Evolutionary conservation across 2,329 filamentous ascomycete genomes (phyloP).

Genomic region (Fusarium beomiforme): DNA sequence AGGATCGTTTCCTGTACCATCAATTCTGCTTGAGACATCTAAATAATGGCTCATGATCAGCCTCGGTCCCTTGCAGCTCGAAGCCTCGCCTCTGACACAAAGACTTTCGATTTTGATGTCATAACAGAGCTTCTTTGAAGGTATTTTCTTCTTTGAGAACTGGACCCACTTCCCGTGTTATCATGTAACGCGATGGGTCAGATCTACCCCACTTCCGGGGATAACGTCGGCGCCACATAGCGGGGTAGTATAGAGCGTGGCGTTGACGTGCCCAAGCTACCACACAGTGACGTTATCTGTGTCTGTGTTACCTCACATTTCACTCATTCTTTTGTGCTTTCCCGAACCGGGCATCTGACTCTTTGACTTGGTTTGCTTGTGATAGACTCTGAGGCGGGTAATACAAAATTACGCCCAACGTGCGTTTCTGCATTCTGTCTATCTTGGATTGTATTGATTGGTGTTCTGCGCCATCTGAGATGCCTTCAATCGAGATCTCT

Average conservation of each 20-base stretch:
- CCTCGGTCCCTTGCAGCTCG: slow-evolving; percentile 16
- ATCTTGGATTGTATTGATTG: neutral
- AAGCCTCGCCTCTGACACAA: neutral
- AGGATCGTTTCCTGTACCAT: neutral
- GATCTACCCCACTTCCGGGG: neutral
- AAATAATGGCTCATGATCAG: neutral
- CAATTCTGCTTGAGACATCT: neutral
- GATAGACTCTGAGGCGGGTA: neutral
- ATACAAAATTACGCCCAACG: neutral
- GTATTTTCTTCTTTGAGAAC: neutral
- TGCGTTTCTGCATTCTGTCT: slow-evolving; percentile 1
- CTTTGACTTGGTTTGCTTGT: neutral
- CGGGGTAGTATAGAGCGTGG: slow-evolving; percentile 21
- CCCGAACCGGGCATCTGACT: neutral
- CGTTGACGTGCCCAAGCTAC: slow-evolving; percentile 27
- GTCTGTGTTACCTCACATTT: slow-evolving; percentile 1
- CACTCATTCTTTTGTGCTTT: neutral
- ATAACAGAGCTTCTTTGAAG: neutral
- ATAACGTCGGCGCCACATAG: slow-evolving; percentile 23
- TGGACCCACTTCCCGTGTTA: slow-evolving; percentile 4
- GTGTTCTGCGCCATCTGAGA: neutral
- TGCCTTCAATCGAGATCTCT: slow-evolving; percentile 33
- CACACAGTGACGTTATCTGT: neutral
- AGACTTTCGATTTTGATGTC: neutral
- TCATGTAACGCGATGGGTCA: neutral